Percentiles rank a stretch among this genome's conserved stretches.
These are phyloP conservation scores for Boletus pseudopeckii DNA, from an alignment of 768 basidiomycete species.

Conservation along the genomic window DNA sequence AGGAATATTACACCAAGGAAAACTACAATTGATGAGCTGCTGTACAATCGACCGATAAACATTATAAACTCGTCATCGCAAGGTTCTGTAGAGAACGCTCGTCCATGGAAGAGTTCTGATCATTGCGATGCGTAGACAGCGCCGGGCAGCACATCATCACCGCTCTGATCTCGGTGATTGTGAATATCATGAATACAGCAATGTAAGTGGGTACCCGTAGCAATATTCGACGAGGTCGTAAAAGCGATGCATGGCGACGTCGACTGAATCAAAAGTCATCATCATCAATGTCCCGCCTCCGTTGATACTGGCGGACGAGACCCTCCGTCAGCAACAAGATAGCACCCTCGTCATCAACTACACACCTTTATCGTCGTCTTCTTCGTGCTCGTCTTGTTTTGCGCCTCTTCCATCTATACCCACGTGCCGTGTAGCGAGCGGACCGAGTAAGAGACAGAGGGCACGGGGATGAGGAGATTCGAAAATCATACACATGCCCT, in stretches of 20 bases:
- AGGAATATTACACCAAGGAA: slow-evolving; percentile 30
- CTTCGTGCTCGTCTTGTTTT: slow-evolving; percentile 46
- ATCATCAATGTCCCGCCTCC: slow-evolving; percentile 64
- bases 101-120: not conserved
- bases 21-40: slow-evolving; percentile 24
- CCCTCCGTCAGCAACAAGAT: not conserved
- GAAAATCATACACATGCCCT: not conserved
- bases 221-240: not conserved
- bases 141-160: not conserved
- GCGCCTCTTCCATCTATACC: slow-evolving; percentile 53
- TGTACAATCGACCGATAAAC: not conserved
- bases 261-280: slow-evolving; percentile 43
- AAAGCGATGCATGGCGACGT: not conserved
- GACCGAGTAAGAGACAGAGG: not conserved
- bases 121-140: not conserved
- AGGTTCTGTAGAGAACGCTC: not conserved
- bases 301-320: slow-evolving; percentile 47
- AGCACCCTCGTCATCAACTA: not conserved
- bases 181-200: slow-evolving; percentile 1
- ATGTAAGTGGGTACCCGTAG: not conserved
- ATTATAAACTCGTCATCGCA: not conserved
- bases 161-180: not conserved
- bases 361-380: slow-evolving; percentile 61
- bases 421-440: slow-evolving; percentile 3
- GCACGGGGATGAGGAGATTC: not conserved